A percentile compares a stretch with the other conserved stretches of the same genome.
Evolutionary conservation across 2,329 filamentous ascomycete genomes (phyloP).

Genomic region (Colletotrichum neosansevieriae): DNA sequence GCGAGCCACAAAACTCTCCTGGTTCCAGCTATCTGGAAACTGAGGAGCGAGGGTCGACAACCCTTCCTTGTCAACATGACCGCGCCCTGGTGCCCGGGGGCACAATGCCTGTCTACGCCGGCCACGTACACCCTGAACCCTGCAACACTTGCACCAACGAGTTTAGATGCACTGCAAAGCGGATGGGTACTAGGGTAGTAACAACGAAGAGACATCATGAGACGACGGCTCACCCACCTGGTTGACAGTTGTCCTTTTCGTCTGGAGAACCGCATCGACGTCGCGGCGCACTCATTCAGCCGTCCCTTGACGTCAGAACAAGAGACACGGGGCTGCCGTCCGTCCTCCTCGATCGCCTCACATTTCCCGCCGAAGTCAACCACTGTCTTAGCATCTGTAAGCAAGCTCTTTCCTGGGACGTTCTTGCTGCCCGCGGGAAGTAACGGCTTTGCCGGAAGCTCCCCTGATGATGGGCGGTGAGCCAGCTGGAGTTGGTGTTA

Average conservation of each 20-base stretch:
- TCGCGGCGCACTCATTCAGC: neutral
- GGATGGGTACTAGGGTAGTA: constrained; percentile 31
- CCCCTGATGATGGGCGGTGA: constrained; percentile 6
- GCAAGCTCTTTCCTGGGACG: neutral
- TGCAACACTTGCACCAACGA: constrained; percentile 32
- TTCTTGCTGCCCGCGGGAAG: constrained; percentile 1
- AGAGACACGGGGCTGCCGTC: neutral
- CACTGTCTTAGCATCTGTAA: constrained; percentile 29
- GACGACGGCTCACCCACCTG: constrained; percentile 22
- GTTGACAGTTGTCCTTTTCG: constrained; percentile 4
- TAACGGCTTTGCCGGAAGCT: constrained; percentile 23
- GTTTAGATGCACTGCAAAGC: constrained; percentile 28
- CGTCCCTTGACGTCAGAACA: constrained; percentile 25
- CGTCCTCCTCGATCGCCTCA: neutral
- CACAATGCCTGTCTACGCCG: constrained; percentile 31
- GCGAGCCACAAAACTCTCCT: constrained; percentile 42
- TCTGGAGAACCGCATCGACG: neutral
- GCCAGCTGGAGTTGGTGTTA: constrained; percentile 14
- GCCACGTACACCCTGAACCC: constrained; percentile 38
- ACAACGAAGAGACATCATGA: constrained; percentile 31
- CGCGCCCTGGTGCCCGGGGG: constrained; percentile 34
- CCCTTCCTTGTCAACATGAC: constrained; percentile 34
- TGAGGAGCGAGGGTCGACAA: constrained; percentile 33
- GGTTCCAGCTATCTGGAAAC: constrained; percentile 40
- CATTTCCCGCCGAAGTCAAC: constrained; percentile 2